Base-by-base conservation (phyloP, 2,329 filamentous ascomycete species). In the Aaosphaeria arxii region DNA sequence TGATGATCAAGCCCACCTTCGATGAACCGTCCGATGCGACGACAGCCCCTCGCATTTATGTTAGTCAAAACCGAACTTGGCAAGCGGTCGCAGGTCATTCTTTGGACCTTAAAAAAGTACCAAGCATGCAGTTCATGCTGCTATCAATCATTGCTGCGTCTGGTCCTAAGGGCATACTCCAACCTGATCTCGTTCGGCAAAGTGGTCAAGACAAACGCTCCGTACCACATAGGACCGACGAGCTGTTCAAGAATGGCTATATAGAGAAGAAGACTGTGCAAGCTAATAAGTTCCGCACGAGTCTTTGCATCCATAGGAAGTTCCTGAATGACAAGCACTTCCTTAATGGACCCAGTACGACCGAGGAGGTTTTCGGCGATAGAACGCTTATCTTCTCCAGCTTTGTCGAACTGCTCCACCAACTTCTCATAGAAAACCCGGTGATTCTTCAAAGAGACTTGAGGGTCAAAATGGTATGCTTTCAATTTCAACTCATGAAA, bases 151-250 rank as follows among this genome's bases (percentile, higher is more conserved):
- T 86, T 52, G 81, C 81, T 5, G 74, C 77, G 7, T 71, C 71
- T 47, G 79, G 81, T 40, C 67, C 72, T 13, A 63, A 71, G 11
- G 83, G 83, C 5, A 79, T 86, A 40, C 62, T 79, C 2, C 83
- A 86, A 59, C 77, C 80, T 2, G 76, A 82, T 2, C 64, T 86
- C 35, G 74, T 75, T 38, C 70, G 66, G 45, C 57, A 79, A 24
- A 82, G 80, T 53, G 79, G 79, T 5, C 83, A 86, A 65, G 83
- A 86, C 62, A 86, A 85, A 60, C 75, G 83, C 41, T 86, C 83
- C 1, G 77, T 86, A 2, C 83, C 83, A 1, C 75, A 79, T 51
- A 73, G 83, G 36, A 86, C 83, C 3, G 79, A 84, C 51, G 65
- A 71, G 3, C 70, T 86, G 36, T 73, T 75, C 5, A 64, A 71